Conservation (phyloP, 257 asterid genomes). For the Lavandula angustifolia region DNA sequence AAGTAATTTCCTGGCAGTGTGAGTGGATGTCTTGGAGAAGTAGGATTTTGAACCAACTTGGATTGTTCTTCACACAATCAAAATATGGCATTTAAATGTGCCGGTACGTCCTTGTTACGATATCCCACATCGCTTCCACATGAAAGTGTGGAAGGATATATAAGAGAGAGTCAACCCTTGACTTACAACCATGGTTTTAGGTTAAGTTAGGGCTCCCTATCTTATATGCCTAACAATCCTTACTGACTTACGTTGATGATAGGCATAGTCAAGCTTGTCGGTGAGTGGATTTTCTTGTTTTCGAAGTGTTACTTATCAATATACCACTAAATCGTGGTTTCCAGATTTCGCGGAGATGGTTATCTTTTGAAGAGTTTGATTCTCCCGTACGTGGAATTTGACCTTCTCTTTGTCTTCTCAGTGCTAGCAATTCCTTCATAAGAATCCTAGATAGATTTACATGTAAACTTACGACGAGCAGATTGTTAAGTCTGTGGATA, state of each 20-base stretch:
- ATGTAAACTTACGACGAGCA: background rate
- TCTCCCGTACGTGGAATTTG: background rate
- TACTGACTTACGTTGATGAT: background rate
- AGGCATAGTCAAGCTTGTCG: background rate
- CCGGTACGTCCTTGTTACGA: too few relatives aligned
- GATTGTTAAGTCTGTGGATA: background rate
- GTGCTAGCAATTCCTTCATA: background rate
- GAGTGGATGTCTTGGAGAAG: slow-evolving; percentile 4
- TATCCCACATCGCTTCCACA: too few relatives aligned
- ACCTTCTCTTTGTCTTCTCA: background rate
- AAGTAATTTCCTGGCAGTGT: background rate
- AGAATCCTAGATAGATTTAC: background rate
- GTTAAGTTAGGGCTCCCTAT: too few relatives aligned
- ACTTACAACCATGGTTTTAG: too few relatives aligned
- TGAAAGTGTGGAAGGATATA: too few relatives aligned
- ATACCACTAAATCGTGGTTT: background rate
- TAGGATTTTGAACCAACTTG: background rate
- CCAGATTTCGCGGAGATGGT: background rate
- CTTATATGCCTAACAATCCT: background rate
- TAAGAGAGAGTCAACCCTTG: too few relatives aligned
- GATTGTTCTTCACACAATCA: background rate
- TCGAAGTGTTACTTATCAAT: background rate
- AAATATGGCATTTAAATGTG: background rate
- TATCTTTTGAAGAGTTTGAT: slow-evolving; percentile 2
- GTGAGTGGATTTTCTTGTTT: slow-evolving; percentile 3